These are phyloP conservation scores for Dioszegia aurantiaca DNA, from an alignment of 768 basidiomycete species.

Conservation along the genomic window DNA sequence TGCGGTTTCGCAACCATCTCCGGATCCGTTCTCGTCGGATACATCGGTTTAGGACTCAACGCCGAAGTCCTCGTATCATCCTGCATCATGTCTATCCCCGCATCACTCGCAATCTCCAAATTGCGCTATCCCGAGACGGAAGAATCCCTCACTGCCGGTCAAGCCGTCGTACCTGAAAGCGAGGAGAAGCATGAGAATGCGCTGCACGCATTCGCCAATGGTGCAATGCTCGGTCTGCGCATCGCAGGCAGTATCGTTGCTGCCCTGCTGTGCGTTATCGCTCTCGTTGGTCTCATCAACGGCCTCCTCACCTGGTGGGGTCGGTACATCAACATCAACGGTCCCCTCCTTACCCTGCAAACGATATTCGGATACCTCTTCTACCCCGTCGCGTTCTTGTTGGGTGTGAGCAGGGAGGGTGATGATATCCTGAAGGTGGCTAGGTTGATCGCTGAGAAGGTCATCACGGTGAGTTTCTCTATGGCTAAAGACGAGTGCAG, in stretches of 20 bases:
- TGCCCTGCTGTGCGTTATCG: conserved; percentile 79
- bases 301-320: conserved; percentile 87
- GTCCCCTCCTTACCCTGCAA: conserved; percentile 65
- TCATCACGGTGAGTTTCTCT: conserved; percentile 57
- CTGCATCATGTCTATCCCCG: conserved; percentile 92
- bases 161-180: conserved; percentile 53
- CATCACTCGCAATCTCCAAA: conserved; percentile 88
- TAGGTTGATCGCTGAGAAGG: conserved; percentile 77
- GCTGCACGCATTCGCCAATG: conserved; percentile 82
- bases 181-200: conserved; percentile 69
- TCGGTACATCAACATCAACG: conserved; percentile 73
- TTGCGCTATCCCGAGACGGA: conserved; percentile 74
- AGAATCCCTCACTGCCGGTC: conserved; percentile 76
- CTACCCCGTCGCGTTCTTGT: conserved; percentile 66
- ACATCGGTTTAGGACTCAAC: conserved; percentile 59
- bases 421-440: conserved; percentile 77
- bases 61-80: conserved; percentile 58
- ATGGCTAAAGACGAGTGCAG: background rate
- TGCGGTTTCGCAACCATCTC: conserved; percentile 83
- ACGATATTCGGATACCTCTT: conserved; percentile 81
- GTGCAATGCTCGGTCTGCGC: conserved; percentile 76
- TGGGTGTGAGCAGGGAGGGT: conserved; percentile 65
- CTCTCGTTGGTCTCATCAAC: conserved; percentile 76
- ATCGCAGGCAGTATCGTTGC: conserved; percentile 80
- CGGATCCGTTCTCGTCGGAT: conserved; percentile 81